phyloP scores from a whole-genome alignment of 2,329 filamentous ascomycete genomes.

The Hirsutella thompsonii region DNA sequence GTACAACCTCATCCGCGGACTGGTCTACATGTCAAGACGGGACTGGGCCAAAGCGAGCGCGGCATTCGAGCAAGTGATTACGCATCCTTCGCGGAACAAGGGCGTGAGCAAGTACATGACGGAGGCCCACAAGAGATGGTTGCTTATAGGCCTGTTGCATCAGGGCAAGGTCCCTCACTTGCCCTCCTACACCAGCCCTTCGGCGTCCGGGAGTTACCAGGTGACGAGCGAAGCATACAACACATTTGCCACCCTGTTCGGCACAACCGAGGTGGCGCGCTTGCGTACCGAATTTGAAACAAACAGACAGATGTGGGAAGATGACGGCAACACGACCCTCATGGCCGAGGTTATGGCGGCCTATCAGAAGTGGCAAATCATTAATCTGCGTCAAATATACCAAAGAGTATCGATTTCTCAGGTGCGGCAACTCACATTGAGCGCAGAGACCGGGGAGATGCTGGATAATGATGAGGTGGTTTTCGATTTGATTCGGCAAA shows the following conservation, averaged over 20 bases:
- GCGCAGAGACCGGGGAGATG: slow-evolving; percentile 35
- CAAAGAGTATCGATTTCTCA: slow-evolving; percentile 41
- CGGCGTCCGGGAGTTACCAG: slow-evolving; percentile 42
- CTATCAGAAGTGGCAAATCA: slow-evolving; percentile 64
- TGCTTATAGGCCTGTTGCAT: slow-evolving; percentile 61
- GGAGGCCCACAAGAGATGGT: slow-evolving; percentile 86
- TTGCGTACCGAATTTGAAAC: slow-evolving; percentile 52
- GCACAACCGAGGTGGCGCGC: slow-evolving; percentile 35
- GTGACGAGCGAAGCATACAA: slow-evolving; percentile 57
- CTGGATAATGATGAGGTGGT: slow-evolving; percentile 30
- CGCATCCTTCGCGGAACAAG: slow-evolving; percentile 50
- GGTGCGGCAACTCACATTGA: slow-evolving; percentile 36
- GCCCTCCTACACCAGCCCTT: slow-evolving; percentile 41
- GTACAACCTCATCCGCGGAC: slow-evolving; percentile 53
- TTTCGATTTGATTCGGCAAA: slow-evolving; percentile 33
- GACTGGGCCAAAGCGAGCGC: slow-evolving; percentile 50
- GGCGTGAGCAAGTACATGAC: slow-evolving; percentile 66
- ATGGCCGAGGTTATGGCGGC: slow-evolving; percentile 55
- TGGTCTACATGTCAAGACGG: slow-evolving; percentile 47
- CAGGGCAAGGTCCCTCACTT: slow-evolving; percentile 44
- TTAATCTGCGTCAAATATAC: slow-evolving; percentile 62
- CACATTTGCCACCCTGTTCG: slow-evolving; percentile 56
- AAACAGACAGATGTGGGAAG: slow-evolving; percentile 44
- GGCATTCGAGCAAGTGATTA: slow-evolving; percentile 52
- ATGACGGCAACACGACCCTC: slow-evolving; percentile 63